Percentiles rank a stretch among this genome's conserved stretches.
Conservation (phyloP, 1,139 yeast species). For the Taphrina deformans region DNA sequence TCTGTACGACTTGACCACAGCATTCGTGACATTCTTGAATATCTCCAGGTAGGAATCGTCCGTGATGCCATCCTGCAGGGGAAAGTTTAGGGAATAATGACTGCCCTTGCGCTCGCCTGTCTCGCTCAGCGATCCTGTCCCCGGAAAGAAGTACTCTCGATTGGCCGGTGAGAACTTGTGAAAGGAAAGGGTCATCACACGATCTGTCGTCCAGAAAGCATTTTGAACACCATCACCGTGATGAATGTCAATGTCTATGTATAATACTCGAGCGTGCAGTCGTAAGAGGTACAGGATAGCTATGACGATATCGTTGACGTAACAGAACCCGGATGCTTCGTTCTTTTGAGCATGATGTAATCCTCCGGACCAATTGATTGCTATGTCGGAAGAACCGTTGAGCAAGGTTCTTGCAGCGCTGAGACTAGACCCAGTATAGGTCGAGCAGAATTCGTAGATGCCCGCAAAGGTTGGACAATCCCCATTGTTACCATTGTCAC, state of each 20-base stretch:
- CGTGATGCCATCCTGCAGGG: conserved; percentile 88
- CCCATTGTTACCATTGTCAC: conserved; percentile 30
- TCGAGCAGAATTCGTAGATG: conserved; percentile 78
- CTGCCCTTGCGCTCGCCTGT: conserved; percentile 88
- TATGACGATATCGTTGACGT: conserved; percentile 82
- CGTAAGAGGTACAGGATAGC: conserved; percentile 86
- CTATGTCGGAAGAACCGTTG: conserved; percentile 85
- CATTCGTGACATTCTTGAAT: conserved; percentile 79
- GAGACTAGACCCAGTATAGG: conserved; percentile 87
- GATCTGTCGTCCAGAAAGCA: conserved; percentile 91
- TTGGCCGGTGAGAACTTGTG: conserved; percentile 65
- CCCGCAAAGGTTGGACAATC: conserved; percentile 98
- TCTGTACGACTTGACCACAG: conserved; percentile 88
- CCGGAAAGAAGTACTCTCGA: conserved; percentile 95
- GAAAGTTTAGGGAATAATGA: conserved; percentile 82
- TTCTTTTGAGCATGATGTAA: conserved; percentile 94
- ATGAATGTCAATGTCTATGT: conserved; percentile 93
- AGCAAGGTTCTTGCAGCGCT: conserved; percentile 88
- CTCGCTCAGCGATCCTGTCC: conserved; percentile 89
- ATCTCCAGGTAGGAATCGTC: conserved; percentile 82
- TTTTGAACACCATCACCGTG: conserved; percentile 99
- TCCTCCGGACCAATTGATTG: conserved; percentile 92
- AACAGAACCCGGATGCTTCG: conserved; percentile 96
- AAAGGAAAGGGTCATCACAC: conserved; percentile 97
- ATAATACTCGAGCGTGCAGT: conserved; percentile 91